These are phyloP conservation scores for Trichosporon sp. DNA, from an alignment of 1,284 basidiomycete species.

Conservation along the genomic window DNA sequence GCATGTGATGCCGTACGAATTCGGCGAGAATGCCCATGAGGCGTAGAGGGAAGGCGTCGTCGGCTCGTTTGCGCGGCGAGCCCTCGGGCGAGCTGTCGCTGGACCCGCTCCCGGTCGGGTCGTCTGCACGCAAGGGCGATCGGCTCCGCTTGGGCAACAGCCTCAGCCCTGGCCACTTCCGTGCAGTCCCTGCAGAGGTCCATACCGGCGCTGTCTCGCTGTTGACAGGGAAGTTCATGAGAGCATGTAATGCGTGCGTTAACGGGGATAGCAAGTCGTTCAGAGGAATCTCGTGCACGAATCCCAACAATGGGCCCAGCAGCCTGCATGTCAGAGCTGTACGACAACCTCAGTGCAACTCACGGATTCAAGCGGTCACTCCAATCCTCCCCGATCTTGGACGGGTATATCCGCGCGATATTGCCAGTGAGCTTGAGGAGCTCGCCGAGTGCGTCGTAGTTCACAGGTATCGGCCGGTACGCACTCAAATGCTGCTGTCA, in stretches of 20 bases:
- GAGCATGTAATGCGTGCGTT: slow-evolving; percentile 34
- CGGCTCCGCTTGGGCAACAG: not conserved
- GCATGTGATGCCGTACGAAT: slow-evolving; percentile 28
- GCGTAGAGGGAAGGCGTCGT: slow-evolving; percentile 21
- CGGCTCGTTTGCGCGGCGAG: slow-evolving; percentile 14
- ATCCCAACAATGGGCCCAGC: slow-evolving; percentile 26
- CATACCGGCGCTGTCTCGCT: slow-evolving; percentile 30
- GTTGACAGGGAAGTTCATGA: slow-evolving; percentile 36
- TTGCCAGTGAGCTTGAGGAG: slow-evolving; percentile 44
- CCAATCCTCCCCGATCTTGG: slow-evolving; percentile 1
- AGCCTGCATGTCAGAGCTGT: slow-evolving; percentile 15
- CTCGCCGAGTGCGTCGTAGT: slow-evolving; percentile 36
- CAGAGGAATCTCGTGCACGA: slow-evolving; percentile 30
- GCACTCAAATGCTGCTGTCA: slow-evolving; percentile 20
- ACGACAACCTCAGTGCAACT: slow-evolving; percentile 3
- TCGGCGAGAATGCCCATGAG: slow-evolving; percentile 26
- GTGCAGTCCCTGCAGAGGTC: slow-evolving; percentile 13
- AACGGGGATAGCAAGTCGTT: slow-evolving; percentile 34
- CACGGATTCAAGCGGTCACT: slow-evolving; percentile 30
- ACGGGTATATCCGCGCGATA: slow-evolving; percentile 37
- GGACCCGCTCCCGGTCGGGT: not conserved
- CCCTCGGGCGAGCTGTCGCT: not conserved
- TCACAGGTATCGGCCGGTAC: slow-evolving; percentile 14
- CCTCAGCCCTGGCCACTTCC: not conserved
- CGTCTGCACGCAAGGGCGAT: not conserved